Evolutionary conservation across 2,329 filamentous ascomycete species (phyloP).

Genomic region (Neonectria sp.): DNA sequence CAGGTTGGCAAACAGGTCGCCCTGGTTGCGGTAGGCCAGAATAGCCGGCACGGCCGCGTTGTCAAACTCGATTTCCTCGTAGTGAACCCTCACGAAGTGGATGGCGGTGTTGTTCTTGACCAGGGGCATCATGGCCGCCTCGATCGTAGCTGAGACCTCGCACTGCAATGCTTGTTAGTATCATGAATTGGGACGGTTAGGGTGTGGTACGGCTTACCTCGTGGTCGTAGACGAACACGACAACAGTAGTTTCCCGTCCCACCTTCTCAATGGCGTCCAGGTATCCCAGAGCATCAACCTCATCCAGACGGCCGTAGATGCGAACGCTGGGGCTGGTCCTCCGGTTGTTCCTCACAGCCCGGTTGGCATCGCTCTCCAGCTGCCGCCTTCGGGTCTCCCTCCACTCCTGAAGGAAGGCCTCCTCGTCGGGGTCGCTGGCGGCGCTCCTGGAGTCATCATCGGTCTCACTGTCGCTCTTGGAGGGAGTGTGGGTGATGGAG

Average conservation of each 20-base stretch:
- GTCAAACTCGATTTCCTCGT: constrained; percentile 95
- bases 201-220: constrained; percentile 71
- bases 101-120: constrained; percentile 79
- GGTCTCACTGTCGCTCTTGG: constrained; percentile 62
- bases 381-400: constrained; percentile 84
- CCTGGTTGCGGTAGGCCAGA: constrained; percentile 87
- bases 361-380: constrained; percentile 74
- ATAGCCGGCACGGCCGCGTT: constrained; percentile 89
- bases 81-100: constrained; percentile 92
- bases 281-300: constrained; percentile 91
- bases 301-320: constrained; percentile 83
- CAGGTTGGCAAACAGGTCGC: constrained; percentile 91
- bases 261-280: constrained; percentile 97
- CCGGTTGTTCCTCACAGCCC: constrained; percentile 72
- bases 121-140: constrained; percentile 82
- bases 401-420: constrained; percentile 88
- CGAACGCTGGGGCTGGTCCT: constrained; percentile 83
- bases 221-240: constrained; percentile 94
- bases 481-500: constrained; percentile 24
- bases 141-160: constrained; percentile 82
- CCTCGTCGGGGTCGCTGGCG: constrained; percentile 78
- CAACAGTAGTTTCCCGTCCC: constrained; percentile 83
- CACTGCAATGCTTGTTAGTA: constrained; percentile 69
- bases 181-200: background rate
- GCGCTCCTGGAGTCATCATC: constrained; percentile 61